These are phyloP conservation scores for Metrosideros polymorpha DNA, from an alignment of 441 rosid genomes.

Conservation along the genomic window DNA sequence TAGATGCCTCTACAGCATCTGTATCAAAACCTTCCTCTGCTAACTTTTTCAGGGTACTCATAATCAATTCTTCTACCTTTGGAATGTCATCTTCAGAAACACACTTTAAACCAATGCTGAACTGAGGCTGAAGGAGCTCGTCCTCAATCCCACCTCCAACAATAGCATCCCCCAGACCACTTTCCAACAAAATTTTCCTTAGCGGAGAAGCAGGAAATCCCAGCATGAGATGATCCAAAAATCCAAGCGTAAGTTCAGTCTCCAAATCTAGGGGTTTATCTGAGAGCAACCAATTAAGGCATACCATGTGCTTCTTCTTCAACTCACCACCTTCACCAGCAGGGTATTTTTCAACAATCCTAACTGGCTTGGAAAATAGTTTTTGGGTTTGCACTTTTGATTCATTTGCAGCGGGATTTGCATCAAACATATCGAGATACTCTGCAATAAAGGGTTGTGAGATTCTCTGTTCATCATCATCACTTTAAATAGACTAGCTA, in stretches of 20 bases:
- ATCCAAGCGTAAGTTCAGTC: slow-evolving; percentile 78
- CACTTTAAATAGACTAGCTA: neutral
- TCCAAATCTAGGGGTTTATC: slow-evolving; percentile 81
- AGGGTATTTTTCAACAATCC: slow-evolving; percentile 74
- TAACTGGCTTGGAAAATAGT: slow-evolving; percentile 63
- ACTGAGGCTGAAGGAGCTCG: slow-evolving; percentile 92
- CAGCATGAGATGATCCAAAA: slow-evolving; percentile 88
- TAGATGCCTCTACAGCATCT: slow-evolving; percentile 90
- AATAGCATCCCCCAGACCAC: slow-evolving; percentile 92
- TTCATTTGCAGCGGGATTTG: slow-evolving; percentile 55
- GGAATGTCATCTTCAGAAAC: slow-evolving; percentile 65
- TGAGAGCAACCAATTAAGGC: slow-evolving; percentile 88
- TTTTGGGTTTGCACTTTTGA: slow-evolving; percentile 55
- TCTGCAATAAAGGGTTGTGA: slow-evolving; percentile 25
- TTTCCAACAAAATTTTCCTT: slow-evolving; percentile 82
- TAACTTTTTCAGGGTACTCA: slow-evolving; percentile 54
- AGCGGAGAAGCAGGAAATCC: slow-evolving; percentile 96
- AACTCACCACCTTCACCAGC: slow-evolving; percentile 73
- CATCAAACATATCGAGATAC: slow-evolving; percentile 71
- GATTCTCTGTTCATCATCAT: neutral
- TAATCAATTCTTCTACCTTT: slow-evolving; percentile 68
- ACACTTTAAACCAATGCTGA: slow-evolving; percentile 89
- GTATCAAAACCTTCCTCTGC: slow-evolving; percentile 82
- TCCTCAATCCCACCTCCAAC: slow-evolving; percentile 86
- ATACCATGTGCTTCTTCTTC: slow-evolving; percentile 82